phyloP scores from a whole-genome alignment of 2,329 filamentous ascomycete species.

The Aspergillus awamori region DNA sequence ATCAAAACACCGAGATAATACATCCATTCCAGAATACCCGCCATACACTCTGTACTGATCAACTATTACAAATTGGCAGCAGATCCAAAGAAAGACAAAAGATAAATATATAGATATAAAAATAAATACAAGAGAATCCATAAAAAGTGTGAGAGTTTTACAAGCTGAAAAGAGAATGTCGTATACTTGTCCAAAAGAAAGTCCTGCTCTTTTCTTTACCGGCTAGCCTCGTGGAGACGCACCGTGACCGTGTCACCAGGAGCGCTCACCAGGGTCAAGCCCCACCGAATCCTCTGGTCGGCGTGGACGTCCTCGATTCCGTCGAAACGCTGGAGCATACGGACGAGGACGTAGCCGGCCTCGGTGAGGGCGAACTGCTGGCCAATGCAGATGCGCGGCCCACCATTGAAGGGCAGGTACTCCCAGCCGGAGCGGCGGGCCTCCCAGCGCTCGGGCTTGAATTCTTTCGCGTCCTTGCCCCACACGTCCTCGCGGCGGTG shows the following conservation, averaged over 20 bases:
- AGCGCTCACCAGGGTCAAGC: slow-evolving; percentile 24
- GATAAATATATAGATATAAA: too few species aligned
- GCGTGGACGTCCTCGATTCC: slow-evolving; percentile 31
- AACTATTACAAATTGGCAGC: too few species aligned
- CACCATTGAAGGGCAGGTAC: slow-evolving; percentile 39
- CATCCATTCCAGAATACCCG: too few species aligned
- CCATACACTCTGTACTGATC: too few species aligned
- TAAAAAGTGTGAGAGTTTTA: too few species aligned
- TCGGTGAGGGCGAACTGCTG: slow-evolving; percentile 42
- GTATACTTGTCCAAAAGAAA: too few species aligned
- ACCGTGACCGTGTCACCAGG: slow-evolving; percentile 27
- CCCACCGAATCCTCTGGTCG: slow-evolving; percentile 27
- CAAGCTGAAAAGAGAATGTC: too few species aligned
- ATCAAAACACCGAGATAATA: too few species aligned
- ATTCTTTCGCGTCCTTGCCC: slow-evolving; percentile 49
- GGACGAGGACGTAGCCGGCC: slow-evolving; percentile 38
- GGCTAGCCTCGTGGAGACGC: not conserved
- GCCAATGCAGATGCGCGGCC: slow-evolving; percentile 36
- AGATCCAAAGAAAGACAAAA: too few species aligned
- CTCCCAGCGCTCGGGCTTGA: slow-evolving; percentile 54
- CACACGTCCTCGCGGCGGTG: slow-evolving; percentile 63
- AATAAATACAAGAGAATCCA: too few species aligned
- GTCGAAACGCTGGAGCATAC: slow-evolving; percentile 37
- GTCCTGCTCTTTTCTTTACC: too few species aligned
- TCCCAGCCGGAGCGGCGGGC: slow-evolving; percentile 30